Evolutionary conservation across 495 filamentous ascomycete genomes (phyloP).

Genomic region (Penicillium steckii): DNA sequence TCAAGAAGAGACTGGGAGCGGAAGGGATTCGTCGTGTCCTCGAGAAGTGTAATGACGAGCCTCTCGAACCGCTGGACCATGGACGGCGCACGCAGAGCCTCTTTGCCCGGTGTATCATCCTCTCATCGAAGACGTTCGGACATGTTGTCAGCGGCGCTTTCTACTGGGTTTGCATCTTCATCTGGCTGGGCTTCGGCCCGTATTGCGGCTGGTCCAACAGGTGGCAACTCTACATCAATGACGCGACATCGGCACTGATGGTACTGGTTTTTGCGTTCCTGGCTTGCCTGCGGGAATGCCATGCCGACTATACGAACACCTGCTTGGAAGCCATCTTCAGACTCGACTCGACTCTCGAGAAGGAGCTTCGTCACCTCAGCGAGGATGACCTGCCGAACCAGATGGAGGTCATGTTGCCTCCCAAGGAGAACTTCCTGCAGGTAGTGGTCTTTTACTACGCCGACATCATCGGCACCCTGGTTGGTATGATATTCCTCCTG

Average conservation of each 20-base stretch:
- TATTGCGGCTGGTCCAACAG: conserved; percentile 22
- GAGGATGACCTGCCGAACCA: conserved; percentile 19
- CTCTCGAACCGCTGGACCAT: conserved; percentile 9
- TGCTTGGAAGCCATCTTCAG: conserved; percentile 33
- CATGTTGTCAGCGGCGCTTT: conserved; percentile 24
- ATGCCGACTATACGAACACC: conserved; percentile 25
- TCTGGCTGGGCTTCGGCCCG: conserved; percentile 35
- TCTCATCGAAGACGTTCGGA: conserved; percentile 22
- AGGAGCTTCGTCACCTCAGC: conserved; percentile 29
- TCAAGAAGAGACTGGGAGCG: conserved; percentile 18
- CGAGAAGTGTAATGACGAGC: conserved; percentile 4
- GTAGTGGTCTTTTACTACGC: conserved; percentile 34
- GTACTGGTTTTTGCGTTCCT: conserved; percentile 38
- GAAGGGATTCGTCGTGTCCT: conserved; percentile 7
- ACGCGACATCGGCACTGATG: conserved; percentile 35
- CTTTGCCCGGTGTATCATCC: conserved; percentile 20
- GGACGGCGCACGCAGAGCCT: conserved; percentile 11
- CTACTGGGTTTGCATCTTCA: conserved; percentile 36
- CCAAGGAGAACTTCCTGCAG: conserved; percentile 26
- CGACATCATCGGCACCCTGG: conserved; percentile 34
- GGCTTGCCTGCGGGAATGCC: conserved; percentile 36
- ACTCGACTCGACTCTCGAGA: conserved; percentile 35
- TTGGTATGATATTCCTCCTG: conserved; percentile 31
- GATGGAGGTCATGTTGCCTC: conserved; percentile 20
- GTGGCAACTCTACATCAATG: conserved; percentile 44